Base-by-base conservation (phyloP, 768 basidiomycete species). In the Ephemerocybe angulata region DNA sequence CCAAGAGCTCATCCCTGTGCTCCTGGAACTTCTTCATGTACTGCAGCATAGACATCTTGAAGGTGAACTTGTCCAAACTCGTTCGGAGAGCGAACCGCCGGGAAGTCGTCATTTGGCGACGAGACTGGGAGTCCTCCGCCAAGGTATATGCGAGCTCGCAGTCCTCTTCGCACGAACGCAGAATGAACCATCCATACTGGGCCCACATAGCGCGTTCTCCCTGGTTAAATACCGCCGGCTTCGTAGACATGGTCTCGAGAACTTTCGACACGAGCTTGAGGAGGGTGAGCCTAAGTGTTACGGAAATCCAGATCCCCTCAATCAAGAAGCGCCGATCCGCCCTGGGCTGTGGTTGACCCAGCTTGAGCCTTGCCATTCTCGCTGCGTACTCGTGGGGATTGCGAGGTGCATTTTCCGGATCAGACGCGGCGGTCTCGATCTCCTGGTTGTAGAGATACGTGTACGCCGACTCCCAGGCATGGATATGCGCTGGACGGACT, bases 381-480 rank as follows among this genome's bases (percentile, higher is more conserved):
- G 86, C 74, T 1, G 83, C 83, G 54, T 77, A 62, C 50, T 77
- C 72, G 55, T 76, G 61, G 0, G 80, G 83, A 19, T 70, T 62
- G 31, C 72, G 63, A 2, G 80, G 76, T 5, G 73, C 69, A 13
- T 48, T 64, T 0, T 58, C 43, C 1, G 73, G 75, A 56, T 81
- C 62, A 3, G 59, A 54, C 3, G 62, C 41, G 13, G 65, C 63
- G 3, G 55, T 50, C 0, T 71, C 63, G 63, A 83, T 62, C 63
- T 86, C 83, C 47, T 70, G 65, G 37, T 76, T 69, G 52, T 78
- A 79, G 3, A 86, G 67, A 54, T 67, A 77, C 0, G 83, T 73
- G 57, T 82, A 73, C 0, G 85, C 80, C 0, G 82, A 77, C 51
- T 88, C 79, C 78, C 82, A 87, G 1, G 86, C 85, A 28, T 76